phyloP scores from a whole-genome alignment of 371 early-diverging fungal species.

The Mortierella sp. region DNA sequence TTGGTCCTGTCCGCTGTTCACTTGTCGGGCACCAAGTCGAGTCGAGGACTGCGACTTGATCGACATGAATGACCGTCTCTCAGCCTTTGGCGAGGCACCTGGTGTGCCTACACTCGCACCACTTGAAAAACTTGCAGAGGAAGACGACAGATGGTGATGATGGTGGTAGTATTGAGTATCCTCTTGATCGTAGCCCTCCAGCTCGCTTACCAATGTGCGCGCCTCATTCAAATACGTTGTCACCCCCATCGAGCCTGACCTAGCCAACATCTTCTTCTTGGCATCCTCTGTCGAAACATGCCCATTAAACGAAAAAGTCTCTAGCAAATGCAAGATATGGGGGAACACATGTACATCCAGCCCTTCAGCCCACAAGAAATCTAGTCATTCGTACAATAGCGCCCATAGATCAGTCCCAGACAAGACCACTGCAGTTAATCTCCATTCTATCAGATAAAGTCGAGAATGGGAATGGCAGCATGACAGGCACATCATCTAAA shows the following conservation, averaged over 20 bases:
- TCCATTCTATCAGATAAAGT: not conserved
- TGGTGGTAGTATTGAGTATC: not conserved
- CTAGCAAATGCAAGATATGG: slow-evolving; percentile 32
- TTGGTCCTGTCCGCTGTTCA: slow-evolving; percentile 13
- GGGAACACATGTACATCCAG: slow-evolving; percentile 43
- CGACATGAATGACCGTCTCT: slow-evolving; percentile 13
- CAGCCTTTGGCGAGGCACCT: slow-evolving; percentile 11
- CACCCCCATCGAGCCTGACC: slow-evolving; percentile 12
- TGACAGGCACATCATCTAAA: not conserved
- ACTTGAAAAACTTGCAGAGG: not conserved
- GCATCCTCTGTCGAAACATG: slow-evolving; percentile 21
- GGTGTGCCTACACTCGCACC: slow-evolving; percentile 14
- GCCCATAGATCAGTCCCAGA: not conserved
- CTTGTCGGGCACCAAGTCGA: slow-evolving; percentile 1
- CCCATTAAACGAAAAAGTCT: slow-evolving; percentile 44
- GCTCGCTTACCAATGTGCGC: slow-evolving; percentile 13
- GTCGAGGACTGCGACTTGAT: slow-evolving; percentile 1
- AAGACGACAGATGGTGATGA: not conserved
- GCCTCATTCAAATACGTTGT: slow-evolving; percentile 4
- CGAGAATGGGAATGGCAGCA: not conserved
- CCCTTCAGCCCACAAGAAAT: slow-evolving; percentile 81
- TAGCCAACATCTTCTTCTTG: slow-evolving; percentile 2
- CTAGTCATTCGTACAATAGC: slow-evolving; percentile 28
- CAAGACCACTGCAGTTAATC: not conserved
- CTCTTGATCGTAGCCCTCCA: slow-evolving; percentile 15